Conservation (phyloP, 129 eudicot genomes). For the Saposhnikovia divaricata region DNA sequence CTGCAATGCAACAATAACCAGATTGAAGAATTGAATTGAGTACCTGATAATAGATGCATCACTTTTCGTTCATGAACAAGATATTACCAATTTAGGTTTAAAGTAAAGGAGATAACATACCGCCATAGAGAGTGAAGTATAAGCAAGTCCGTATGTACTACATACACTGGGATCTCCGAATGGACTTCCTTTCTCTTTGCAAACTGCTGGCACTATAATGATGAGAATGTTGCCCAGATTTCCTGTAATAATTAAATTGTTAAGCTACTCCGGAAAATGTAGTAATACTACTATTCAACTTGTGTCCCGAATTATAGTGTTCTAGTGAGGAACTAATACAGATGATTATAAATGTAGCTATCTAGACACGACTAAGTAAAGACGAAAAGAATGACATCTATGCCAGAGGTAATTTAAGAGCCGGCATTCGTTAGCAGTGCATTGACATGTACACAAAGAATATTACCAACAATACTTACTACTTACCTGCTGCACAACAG, state of each 20-base stretch:
- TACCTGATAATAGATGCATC: background rate
- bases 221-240: slow-evolving; percentile 74
- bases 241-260: slow-evolving; percentile 31
- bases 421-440: background rate
- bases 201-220: slow-evolving; percentile 77
- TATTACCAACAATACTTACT: background rate
- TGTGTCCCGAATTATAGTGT: background rate
- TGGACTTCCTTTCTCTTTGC: slow-evolving; percentile 80
- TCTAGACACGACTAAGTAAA: background rate
- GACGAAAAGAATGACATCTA: background rate
- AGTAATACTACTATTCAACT: background rate
- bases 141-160: slow-evolving; percentile 45
- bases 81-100: background rate
- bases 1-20: slow-evolving; percentile 32
- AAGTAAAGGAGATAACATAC: slow-evolving; percentile 27
- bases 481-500: slow-evolving; percentile 68
- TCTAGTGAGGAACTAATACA: background rate
- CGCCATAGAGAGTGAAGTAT: slow-evolving; percentile 91
- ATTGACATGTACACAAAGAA: background rate
- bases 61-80: background rate
- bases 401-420: background rate
- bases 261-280: background rate
- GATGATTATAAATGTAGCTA: background rate
- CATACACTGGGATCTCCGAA: slow-evolving; percentile 74
- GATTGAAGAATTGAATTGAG: slow-evolving; percentile 1